phyloP scores from a whole-genome alignment of 805 yeast species.

The Barnettozyma siamensis region DNA sequence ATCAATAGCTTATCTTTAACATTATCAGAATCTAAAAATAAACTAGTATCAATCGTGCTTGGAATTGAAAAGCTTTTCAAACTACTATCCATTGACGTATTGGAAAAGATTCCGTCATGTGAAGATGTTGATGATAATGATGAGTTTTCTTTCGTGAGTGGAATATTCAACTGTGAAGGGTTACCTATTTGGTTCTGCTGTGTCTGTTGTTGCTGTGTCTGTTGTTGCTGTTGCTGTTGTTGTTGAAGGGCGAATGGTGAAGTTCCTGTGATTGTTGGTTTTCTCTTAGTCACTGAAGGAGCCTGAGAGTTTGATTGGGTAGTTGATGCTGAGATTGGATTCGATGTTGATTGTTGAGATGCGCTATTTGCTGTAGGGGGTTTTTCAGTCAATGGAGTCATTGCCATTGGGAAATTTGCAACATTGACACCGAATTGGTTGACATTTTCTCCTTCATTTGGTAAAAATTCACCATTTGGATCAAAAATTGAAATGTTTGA shows the following conservation, averaged over 20 bases:
- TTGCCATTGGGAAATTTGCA: slow-evolving; percentile 49
- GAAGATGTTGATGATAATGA: slow-evolving; percentile 13
- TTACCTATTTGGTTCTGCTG: too few relatives aligned
- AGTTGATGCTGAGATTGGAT: background rate
- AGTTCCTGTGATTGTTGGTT: slow-evolving; percentile 8
- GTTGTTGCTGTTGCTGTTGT: slow-evolving; percentile 4
- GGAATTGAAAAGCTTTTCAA: slow-evolving; percentile 1
- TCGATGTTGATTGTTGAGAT: background rate
- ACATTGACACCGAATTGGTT: slow-evolving; percentile 66
- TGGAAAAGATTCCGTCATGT: slow-evolving; percentile 5
- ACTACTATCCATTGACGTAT: background rate
- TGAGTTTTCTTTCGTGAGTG: slow-evolving; percentile 7
- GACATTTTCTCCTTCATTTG: slow-evolving; percentile 40
- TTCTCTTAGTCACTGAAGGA: slow-evolving; percentile 6
- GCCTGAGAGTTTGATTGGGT: background rate
- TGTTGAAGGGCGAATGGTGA: slow-evolving; percentile 6
- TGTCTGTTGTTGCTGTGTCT: too few relatives aligned
- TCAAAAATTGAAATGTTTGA: slow-evolving; percentile 23
- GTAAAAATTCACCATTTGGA: slow-evolving; percentile 3
- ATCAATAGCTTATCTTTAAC: slow-evolving; percentile 21
- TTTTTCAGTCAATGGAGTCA: slow-evolving; percentile 78
- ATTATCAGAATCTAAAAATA: slow-evolving; percentile 21
- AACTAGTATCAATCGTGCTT: slow-evolving; percentile 14
- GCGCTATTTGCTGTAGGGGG: slow-evolving; percentile 12
- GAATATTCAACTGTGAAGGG: too few relatives aligned